phyloP scores from a whole-genome alignment of 2,329 filamentous ascomycete genomes.

The Diaporthe nobilis region DNA sequence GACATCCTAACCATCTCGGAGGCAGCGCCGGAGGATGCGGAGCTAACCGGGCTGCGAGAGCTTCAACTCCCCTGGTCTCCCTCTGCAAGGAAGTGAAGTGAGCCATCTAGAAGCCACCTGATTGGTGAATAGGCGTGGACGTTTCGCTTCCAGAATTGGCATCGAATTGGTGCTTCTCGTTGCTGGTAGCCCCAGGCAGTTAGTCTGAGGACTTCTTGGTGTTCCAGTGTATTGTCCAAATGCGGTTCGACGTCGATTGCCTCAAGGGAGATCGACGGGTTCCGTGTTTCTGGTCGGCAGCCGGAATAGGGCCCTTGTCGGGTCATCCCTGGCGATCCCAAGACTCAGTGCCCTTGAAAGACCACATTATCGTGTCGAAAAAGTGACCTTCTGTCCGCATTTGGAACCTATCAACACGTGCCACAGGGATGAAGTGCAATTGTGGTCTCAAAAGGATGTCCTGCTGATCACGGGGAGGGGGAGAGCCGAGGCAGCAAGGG shows the following conservation, averaged over 20 bases:
- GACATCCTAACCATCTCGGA: background rate
- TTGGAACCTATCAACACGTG: conserved; percentile 18
- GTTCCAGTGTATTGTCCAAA: background rate
- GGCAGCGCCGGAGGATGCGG: background rate
- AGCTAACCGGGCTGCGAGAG: background rate
- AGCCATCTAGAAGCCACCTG: background rate
- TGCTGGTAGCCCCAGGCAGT: background rate
- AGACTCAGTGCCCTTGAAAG: background rate
- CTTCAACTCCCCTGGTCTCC: background rate
- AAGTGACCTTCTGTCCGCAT: background rate
- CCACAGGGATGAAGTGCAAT: conserved; percentile 9
- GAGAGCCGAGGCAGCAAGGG: conserved; percentile 30
- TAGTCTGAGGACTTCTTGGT: background rate
- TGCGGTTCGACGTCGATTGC: background rate
- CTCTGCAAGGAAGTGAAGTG: background rate
- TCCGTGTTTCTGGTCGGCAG: conserved; percentile 21
- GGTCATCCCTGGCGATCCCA: conserved; percentile 28
- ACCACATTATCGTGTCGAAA: background rate
- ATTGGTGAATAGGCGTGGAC: background rate
- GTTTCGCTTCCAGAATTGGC: background rate
- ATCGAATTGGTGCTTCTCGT: background rate
- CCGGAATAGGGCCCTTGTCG: conserved; percentile 9
- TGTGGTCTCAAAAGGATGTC: conserved; percentile 4
- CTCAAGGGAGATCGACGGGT: conserved; percentile 22
- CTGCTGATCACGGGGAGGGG: conserved; percentile 21